Base-by-base conservation (phyloP, 2,329 filamentous ascomycete genomes). In the Tolypocladium paradoxum region DNA sequence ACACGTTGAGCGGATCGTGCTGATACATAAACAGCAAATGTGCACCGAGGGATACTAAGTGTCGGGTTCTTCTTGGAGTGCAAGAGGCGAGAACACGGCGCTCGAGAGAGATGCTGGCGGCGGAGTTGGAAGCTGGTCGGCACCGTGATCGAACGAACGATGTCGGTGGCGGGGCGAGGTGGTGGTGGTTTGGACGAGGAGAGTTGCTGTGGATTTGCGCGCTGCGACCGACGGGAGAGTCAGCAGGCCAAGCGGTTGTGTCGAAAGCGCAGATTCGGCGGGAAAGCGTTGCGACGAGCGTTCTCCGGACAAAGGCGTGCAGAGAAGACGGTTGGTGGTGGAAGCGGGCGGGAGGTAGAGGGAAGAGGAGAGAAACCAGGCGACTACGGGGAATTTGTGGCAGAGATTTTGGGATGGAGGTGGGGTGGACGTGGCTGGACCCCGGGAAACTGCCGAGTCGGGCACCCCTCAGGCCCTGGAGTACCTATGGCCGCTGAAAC, bases 21-120 rank as follows among this genome's bases (percentile, higher is more conserved):
- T 90, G 90, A 96, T 95, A 95, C 90, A 95, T 95, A 95, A 88
- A 95, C 90, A 87, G 70, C 67, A 68, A 47, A 68, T 66, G 65
- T 70, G 62, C 59, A 54, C 58, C 59, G 60, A 61, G 55, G 54
- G 60, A 56, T 60, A 52, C 62, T 68, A 67, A 61, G 61, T 66
- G 65, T 62, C 58, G 60, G 58, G 57, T 54, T 51, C 53, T 49
- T 29, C 33, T 40, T 51, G 45, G 33, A 35, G 24, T 29, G 38
- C 20, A 29, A 40, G 50, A 50, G 38, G 47, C 11, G 34, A 38
- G 47, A 24, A 11, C 0, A 22, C 20, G 51, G 47, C 8, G 20
- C 29, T 35, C 40, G 48, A 46, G 16, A 24, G 40, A 20, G 18
- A 2, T 18, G 50, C 16, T 20, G 40, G 46, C 29, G 14, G 18